Evolutionary conservation across 306 rosid genomes (phyloP).

Genomic region (Medicago ruthenica): DNA sequence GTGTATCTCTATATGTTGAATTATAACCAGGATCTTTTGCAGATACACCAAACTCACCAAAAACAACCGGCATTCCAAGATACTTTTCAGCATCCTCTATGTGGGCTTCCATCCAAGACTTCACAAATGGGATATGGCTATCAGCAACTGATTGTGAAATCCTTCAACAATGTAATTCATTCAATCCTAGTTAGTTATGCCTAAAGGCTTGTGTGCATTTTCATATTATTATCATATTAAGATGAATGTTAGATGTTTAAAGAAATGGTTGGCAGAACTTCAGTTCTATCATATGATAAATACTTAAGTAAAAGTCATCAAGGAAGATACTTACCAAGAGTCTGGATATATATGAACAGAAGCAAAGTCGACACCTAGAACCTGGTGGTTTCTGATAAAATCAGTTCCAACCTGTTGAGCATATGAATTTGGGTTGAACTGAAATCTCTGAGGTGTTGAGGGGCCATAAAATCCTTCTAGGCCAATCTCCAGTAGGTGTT

Average conservation of each 20-base stretch:
- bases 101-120: slow-evolving; percentile 94
- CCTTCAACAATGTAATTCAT: slow-evolving; percentile 47
- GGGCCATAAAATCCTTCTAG: slow-evolving; percentile 95
- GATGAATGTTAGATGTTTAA: slow-evolving; percentile 2
- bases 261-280: slow-evolving; percentile 15
- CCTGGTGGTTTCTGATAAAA: slow-evolving; percentile 91
- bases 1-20: slow-evolving; percentile 64
- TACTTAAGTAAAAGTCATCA: slow-evolving; percentile 1
- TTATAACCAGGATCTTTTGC: slow-evolving; percentile 82
- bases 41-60: slow-evolving; percentile 89
- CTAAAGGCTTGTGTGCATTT: too few relatives aligned
- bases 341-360: slow-evolving; percentile 93
- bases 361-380: slow-evolving; percentile 90
- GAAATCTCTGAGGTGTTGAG: slow-evolving; percentile 77
- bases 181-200: slow-evolving; percentile 15
- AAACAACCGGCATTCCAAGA: slow-evolving; percentile 86
- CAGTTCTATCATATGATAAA: slow-evolving; percentile 27
- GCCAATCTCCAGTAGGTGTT: slow-evolving; percentile 90
- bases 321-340: slow-evolving; percentile 67
- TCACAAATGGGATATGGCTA: slow-evolving; percentile 72
- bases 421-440: slow-evolving; percentile 82
- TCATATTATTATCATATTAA: too few relatives aligned
- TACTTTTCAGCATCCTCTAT: slow-evolving; percentile 86
- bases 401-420: slow-evolving; percentile 96
- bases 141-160: slow-evolving; percentile 70